phyloP scores from a whole-genome alignment of 306 rosid species.

The Gastrolobium bilobum region DNA sequence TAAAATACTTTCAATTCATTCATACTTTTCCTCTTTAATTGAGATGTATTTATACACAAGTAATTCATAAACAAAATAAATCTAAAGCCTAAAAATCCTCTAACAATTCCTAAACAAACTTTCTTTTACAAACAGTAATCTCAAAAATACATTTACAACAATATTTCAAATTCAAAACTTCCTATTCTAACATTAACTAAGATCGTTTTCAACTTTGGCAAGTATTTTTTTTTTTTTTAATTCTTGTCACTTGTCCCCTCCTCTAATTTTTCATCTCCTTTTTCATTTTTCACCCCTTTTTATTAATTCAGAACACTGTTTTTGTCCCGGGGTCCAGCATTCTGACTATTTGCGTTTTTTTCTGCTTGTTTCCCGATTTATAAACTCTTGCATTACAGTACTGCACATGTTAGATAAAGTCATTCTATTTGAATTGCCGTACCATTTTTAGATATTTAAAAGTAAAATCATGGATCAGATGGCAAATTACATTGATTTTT shows the following conservation, averaged over 20 bases:
- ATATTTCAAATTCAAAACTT: no score
- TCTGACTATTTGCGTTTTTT: constrained; percentile 1
- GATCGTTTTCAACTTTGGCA: not conserved
- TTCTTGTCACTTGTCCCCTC: not conserved
- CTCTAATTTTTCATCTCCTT: not conserved
- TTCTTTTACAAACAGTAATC: no score
- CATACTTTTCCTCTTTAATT: no score
- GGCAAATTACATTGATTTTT: not conserved
- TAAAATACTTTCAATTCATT: no score
- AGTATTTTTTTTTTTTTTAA: not conserved
- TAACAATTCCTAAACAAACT: no score
- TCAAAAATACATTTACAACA: no score
- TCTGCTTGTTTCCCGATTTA: constrained; percentile 34
- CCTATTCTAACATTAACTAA: not conserved
- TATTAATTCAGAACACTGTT: constrained; percentile 6
- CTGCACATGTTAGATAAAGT: not conserved
- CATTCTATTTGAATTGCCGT: not conserved
- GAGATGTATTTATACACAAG: no score
- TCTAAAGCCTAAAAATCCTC: no score
- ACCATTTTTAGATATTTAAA: no score
- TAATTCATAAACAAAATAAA: no score
- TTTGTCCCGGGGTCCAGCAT: constrained; percentile 14
- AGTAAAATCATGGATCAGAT: not conserved
- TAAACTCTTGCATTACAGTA: not conserved
- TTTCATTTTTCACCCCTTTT: not conserved